Percentiles rank a stretch among this genome's conserved stretches.
Evolutionary conservation across 495 filamentous ascomycete species (phyloP).

Genomic region (Bryoglossum gracile): DNA sequence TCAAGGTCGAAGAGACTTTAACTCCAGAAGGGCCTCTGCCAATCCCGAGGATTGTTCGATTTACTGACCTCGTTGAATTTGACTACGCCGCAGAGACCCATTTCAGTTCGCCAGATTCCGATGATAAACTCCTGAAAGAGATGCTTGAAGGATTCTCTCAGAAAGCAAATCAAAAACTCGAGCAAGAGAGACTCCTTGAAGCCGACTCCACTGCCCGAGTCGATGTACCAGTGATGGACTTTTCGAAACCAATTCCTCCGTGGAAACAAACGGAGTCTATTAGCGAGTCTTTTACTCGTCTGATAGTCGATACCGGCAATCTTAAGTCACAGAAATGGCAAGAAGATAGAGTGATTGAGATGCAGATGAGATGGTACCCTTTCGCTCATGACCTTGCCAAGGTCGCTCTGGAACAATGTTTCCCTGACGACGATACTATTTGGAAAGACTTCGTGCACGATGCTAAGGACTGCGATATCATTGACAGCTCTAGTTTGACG

Average conservation of each 20-base stretch:
- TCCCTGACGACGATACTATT: constrained; percentile 25
- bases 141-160: constrained; percentile 26
- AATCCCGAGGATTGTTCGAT: constrained; percentile 31
- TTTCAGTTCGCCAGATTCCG: constrained; percentile 32
- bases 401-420: constrained; percentile 25
- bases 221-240: constrained; percentile 52
- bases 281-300: not conserved
- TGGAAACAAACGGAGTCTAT: constrained; percentile 38
- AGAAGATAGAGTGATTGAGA: constrained; percentile 34
- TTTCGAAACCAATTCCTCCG: constrained; percentile 46
- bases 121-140: constrained; percentile 38
- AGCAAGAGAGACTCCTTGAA: constrained; percentile 56
- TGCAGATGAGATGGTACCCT: constrained; percentile 41
- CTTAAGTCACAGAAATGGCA: constrained; percentile 27
- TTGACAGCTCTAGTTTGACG: constrained; percentile 29
- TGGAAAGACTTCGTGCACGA: constrained; percentile 24
- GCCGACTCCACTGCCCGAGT: constrained; percentile 50
- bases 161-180: constrained; percentile 35
- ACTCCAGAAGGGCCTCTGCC: constrained; percentile 30
- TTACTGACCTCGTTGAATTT: constrained; percentile 27
- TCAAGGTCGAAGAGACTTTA: constrained; percentile 37
- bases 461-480: constrained; percentile 22
- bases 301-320: constrained; percentile 6
- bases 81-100: constrained; percentile 10
- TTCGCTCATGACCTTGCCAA: constrained; percentile 31